Base-by-base conservation (phyloP, 2,329 filamentous ascomycete genomes). In the Trichoderma sp. region DNA sequence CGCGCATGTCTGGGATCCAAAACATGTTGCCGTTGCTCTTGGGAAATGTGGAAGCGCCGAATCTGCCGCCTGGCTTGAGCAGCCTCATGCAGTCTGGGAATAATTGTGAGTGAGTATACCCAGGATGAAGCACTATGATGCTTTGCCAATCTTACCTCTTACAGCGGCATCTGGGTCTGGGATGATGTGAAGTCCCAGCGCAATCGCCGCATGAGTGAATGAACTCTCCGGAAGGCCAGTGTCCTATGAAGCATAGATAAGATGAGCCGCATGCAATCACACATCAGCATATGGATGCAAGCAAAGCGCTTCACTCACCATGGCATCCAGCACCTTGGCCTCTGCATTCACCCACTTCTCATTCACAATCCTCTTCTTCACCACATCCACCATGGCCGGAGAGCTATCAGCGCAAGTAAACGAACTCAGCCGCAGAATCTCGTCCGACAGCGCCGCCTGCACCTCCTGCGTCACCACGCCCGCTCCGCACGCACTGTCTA, bases 401-500 rank as follows among this genome's bases (percentile, higher is more conserved):
- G 83, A 82, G 26, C 80, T 77, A 72, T 89, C 86, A 4, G 82
- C 81, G 34, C 82, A 85, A n/a, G 85, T 73, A 65, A 88, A 79
- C 26, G 78, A 80, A 75, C 85, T 85, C 65, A 75, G 73, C 10
- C 73, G 74, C 24, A 85, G 77, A 5, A 82, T 75, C 1, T 80
- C 73, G 8, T 74, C 75, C 14, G 79, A 71, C 16, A 87, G 69
- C 3, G 72, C 74, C 11, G 74, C 74, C 68, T 85, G 81, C 16
- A 87, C 72, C 30, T 82, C 75, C 10, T 82, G 80, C 1, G 82
- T 82, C 14, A 86, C 77, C 18, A 85, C 79, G 0, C 85, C 86
- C 4, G 80, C 79, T 0, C 86, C 86, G 67, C 86, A 88, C 7
- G 83, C 85, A 70, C 82, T 82, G 69, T 89, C 86, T 13, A 89